Base-by-base conservation (phyloP, 2,329 filamentous ascomycete species). In the Botryosphaeria dothidea region DNA sequence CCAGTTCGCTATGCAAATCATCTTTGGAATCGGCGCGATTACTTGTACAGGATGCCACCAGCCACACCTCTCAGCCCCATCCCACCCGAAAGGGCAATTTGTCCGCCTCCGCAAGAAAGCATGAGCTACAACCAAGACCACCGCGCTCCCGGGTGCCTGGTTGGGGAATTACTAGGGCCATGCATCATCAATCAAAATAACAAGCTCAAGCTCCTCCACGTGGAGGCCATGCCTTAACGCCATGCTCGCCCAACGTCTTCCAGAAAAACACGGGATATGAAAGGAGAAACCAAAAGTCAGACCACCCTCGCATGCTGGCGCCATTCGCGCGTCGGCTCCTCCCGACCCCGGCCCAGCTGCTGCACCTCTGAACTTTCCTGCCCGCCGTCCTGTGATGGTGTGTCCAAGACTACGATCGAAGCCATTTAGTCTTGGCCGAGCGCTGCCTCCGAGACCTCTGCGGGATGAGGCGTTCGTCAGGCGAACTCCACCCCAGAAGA, bases 401-500 rank as follows among this genome's bases (percentile, higher is more conserved):
- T 27, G 49, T 5, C 52, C 52, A 41, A 56, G 34, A n/a, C 49
- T n/a, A 17, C 34, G 52, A 17, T 56, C 27, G 21, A 38, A 19
- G 54, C 54, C 19, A 25, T n/a, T 45, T 34, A 23, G 19, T 41
- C 31, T 56, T 41, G 19, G 51, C 51, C 34, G 31, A 38, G 25
- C 8, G 17, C 36, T 23, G 23, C 27, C 56, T 36, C 43, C 56
- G 21, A 21, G 27, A 46, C 43, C 56, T 46, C 56, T 17, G 15
- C 27, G 43, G 38, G 41, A n/a, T 31, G 19, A 46, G 41, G 41
- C 56, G 56, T 34, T 34, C 56, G 62, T 75, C 69, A 78, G 68
- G 73, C 75, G 63, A 78, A 78, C 66, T 78, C 77, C 31, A 79
- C 75, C 23, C 76, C 72, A 64, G 73, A 77, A n/a, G 17, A 74